Conservation (phyloP, 106 monocot species). For the Allium cepa region DNA sequence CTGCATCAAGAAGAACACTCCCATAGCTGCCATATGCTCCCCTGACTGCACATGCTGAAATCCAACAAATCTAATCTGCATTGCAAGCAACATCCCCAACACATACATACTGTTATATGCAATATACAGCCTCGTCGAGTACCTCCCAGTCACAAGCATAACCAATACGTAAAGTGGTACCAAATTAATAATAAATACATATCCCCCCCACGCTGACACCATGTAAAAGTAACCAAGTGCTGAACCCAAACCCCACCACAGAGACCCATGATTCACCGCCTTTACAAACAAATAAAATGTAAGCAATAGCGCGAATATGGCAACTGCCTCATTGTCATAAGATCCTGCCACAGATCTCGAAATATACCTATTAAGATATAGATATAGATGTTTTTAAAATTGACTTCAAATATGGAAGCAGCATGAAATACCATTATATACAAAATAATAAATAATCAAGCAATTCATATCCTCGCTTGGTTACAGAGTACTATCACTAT, state of each 20-base stretch:
- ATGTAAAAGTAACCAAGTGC: slow-evolving; percentile 79
- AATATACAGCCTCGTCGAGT: slow-evolving; percentile 70
- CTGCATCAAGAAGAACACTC: slow-evolving; percentile 77
- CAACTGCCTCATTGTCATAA: slow-evolving; percentile 74
- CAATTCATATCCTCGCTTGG: too few relatives aligned
- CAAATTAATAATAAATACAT: slow-evolving; percentile 72
- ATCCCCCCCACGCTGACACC: slow-evolving; percentile 86
- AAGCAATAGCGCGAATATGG: slow-evolving; percentile 63
- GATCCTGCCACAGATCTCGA: slow-evolving; percentile 73
- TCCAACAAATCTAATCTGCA: slow-evolving; percentile 79
- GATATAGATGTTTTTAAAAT: too few relatives aligned
- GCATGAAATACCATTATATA: too few relatives aligned
- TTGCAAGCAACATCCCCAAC: slow-evolving; percentile 70
- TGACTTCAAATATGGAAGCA: too few relatives aligned
- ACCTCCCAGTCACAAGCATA: slow-evolving; percentile 65
- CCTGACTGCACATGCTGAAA: slow-evolving; percentile 86
- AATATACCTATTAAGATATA: slow-evolving; percentile 24
- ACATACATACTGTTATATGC: slow-evolving; percentile 71
- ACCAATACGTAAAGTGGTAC: slow-evolving; percentile 68
- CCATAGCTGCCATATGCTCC: slow-evolving; percentile 85
- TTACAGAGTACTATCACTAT: too few relatives aligned
- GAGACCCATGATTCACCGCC: slow-evolving; percentile 60
- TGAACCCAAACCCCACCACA: slow-evolving; percentile 59
- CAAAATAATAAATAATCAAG: too few relatives aligned
- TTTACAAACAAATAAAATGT: slow-evolving; percentile 76